Base-by-base conservation (phyloP, 352 stramenopile genomes). In the Aphanomyces astaci region DNA sequence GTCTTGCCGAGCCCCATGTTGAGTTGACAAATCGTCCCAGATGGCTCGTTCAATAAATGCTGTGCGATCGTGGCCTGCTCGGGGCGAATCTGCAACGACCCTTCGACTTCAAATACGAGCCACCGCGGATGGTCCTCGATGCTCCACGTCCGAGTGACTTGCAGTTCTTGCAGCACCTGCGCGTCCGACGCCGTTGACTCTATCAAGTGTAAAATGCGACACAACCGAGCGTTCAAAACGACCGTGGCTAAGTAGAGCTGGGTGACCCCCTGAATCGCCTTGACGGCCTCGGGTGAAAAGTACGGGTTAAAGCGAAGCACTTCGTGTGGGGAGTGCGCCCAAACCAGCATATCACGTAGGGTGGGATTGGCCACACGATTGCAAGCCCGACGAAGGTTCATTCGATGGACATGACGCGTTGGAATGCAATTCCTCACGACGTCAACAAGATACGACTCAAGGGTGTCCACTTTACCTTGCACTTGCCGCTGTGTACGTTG, bases 1-100 rank as follows among this genome's bases (percentile, higher is more conserved):
- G 86, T 95, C 74, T 95, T 95, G n/a, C 88, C 88, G 27, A 84
- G 72, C 0, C 87, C 89, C 86, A 95, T 95, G 64, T 95, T 95
- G 4, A 96, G 75, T 63, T 96, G 86, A 13, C 83, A 88, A 11
- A 95, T 80, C 2, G 81, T 76, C 30, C 82, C 78, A n/a, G 2
- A 40, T 13, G 78, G 78, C 13, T 81, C 72, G 9, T 87, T 48
- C 36, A 95, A 82, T 24, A 96, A 70, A 49, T 95, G 82, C n/a
- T 77, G 62, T 7, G 84, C 79, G 30, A 95, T 77, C 2, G 86
- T 72, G 59, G 80, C 92, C 65, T 96, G 87, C 39, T 92, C 83
- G n/a, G 78, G 81, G 0, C 86, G 78, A 28, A 96, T 96, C 66
- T 92, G 82, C 19, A 96, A 59, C 19, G 71, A 33, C 4, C 81